phyloP scores from a whole-genome alignment of 805 yeast species.

The Metschnikowia sp. region DNA sequence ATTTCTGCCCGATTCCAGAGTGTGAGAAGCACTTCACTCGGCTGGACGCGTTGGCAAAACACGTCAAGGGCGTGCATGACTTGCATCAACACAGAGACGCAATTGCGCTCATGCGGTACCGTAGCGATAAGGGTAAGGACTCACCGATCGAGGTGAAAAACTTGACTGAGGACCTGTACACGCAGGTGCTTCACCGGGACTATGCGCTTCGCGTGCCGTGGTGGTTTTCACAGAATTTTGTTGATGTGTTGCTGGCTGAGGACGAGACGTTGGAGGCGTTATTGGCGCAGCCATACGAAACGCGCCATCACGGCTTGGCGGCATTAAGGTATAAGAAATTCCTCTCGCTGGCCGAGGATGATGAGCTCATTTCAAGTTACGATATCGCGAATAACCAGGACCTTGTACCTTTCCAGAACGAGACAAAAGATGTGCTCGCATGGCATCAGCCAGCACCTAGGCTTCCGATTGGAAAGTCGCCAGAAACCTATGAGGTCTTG shows the following conservation, averaged over 20 bases:
- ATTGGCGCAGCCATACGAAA: constrained; percentile 28
- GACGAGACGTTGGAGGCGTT: constrained; percentile 17
- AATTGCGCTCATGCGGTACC: constrained; percentile 25
- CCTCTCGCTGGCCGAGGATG: constrained; percentile 10
- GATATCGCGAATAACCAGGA: constrained; percentile 6
- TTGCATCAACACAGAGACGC: constrained; percentile 40
- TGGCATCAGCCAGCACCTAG: not conserved
- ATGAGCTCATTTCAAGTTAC: constrained; percentile 13
- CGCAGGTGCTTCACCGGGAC: constrained; percentile 29
- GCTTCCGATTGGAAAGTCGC: not conserved
- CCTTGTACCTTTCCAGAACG: constrained; percentile 7
- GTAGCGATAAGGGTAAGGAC: constrained; percentile 29
- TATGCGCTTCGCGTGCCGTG: constrained; percentile 37
- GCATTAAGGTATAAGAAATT: constrained; percentile 28
- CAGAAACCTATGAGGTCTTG: constrained; percentile 23
- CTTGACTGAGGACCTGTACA: constrained; percentile 28
- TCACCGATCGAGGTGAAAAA: constrained; percentile 23
- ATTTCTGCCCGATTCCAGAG: constrained; percentile 60
- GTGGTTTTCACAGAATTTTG: constrained; percentile 37
- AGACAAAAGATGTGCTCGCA: constrained; percentile 2
- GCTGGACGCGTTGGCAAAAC: constrained; percentile 62
- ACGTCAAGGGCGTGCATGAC: constrained; percentile 59
- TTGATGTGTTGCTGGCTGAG: constrained; percentile 22
- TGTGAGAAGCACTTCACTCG: constrained; percentile 59
- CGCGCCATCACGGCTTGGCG: constrained; percentile 35